Percentiles rank a stretch among this genome's conserved stretches.
These are phyloP conservation scores for Volvox carteri DNA, from an alignment of 163 green algal genomes.

Conservation along the genomic window DNA sequence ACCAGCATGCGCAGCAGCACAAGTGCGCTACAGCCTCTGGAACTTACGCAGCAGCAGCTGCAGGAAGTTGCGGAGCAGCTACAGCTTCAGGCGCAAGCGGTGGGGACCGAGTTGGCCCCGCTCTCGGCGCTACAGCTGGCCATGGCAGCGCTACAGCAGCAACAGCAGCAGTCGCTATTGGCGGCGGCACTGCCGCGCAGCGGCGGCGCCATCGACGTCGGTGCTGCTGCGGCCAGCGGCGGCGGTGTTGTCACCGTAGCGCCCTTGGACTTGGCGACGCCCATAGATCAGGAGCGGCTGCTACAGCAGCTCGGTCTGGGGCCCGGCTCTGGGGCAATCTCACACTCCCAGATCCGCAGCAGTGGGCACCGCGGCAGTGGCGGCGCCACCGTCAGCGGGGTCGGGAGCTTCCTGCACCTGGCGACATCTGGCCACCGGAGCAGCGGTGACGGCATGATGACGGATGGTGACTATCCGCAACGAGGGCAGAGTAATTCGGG, in stretches of 20 bases:
- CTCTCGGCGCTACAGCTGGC: slow-evolving; percentile 27
- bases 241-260: background rate
- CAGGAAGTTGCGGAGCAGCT: background rate
- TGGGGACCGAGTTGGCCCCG: background rate
- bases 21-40: background rate
- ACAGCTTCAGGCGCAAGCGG: background rate
- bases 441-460: background rate
- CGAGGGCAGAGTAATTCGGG: background rate
- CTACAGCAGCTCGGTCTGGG: background rate
- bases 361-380: background rate
- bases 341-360: background rate
- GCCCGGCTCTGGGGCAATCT: too few species aligned
- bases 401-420: background rate
- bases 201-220: too few species aligned
- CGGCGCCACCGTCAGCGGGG: background rate
- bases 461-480: background rate
- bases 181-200: background rate
- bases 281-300: background rate
- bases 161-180: background rate
- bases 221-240: background rate
- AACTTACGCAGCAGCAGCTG: slow-evolving; percentile 5
- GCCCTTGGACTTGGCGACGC: background rate
- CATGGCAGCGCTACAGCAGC: background rate
- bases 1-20: background rate
- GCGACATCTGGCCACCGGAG: background rate